Base-by-base conservation (phyloP, 2,329 filamentous ascomycete genomes). In the Aspergillus niger region DNA sequence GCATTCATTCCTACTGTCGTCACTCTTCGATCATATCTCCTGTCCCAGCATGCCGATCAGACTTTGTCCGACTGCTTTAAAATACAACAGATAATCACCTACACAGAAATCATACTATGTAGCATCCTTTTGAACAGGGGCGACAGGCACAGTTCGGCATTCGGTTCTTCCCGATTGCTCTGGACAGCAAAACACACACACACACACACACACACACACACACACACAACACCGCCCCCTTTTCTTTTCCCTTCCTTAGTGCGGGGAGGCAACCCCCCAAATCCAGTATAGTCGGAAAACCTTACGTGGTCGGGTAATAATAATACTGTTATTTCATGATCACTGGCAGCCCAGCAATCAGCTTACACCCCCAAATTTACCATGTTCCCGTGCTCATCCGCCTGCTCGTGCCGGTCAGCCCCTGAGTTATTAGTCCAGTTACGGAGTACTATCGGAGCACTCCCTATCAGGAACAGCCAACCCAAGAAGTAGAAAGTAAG, bases 261-360 rank as follows among this genome's bases (percentile, higher is more conserved):
- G 53, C 53, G 53, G 53, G 39, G 53, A 47, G 52, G 38, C 22
- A 22, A 15, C 22, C 4, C n/a, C 52, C n/a, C 24, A 28, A 44
- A 44, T 55, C 52, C 38, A 28, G 24, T 44, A 41, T 43, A 43
- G 39, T 28, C 39, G 8, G 3, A 39, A 39, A 30, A 44, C 44
- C 53, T 55, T 55, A 55, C 53, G 53, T 55, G 39, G 39, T 15
- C 53, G 41, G 53, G 30, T 43, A 47, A 30, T 10, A 26, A 36
- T 15, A 36, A 20, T 28, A 24, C 41, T 30, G 24, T 36, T 28
- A 44, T n/a, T 28, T 22, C 22, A 24, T 26, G 8, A 30, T 28
- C 13, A 17, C 3, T 47, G 39, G 44, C 52, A 44, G 28, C 28
- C 28, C 28, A 30, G 28, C 28, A 36, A 36, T 36, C 41, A 49